Evolutionary conservation across 2,329 filamentous ascomycete species (phyloP), one percentile per base, ranked within the genome.

Genomic region (Cytospora piceae): DNA sequence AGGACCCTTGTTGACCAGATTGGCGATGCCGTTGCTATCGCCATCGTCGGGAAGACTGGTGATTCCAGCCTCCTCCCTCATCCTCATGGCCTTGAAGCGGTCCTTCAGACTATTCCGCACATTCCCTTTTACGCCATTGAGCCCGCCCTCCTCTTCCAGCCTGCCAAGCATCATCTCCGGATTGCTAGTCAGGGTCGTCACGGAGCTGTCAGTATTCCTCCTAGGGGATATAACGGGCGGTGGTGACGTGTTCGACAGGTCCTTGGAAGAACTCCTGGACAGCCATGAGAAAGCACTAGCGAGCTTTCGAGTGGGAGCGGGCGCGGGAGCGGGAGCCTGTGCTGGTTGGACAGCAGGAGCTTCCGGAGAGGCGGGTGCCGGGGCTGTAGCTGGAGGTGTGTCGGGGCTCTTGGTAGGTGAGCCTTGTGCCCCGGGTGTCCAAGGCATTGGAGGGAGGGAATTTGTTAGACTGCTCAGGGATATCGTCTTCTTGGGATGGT

Each of bases 201-300:
- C 83, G 0, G 93, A 96, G 71, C 92, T 92, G 59, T 87, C 87
- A 0, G 93, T 96, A 73, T 94, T 92, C 74, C 92, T 84, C 71
- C 90, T 76, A 67, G 84, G 72, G 37, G 84, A 79, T 67, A 83
- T 73, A 64, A 70, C 66, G 71, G 72, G 72, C 49, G 90, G 84
- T 6, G 90, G 84, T 7, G 85, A 83, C 15, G 87, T 72, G 11
- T 87, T 82, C 69, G 84, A 84, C 4, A 83, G 80, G 72, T 88
- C 88, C 60, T 79, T 80, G 42, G 83, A 82, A 14, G 87, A 86
- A 75, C 84, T 89, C 70, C 92, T 83, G 37, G 92, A 92, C 49
- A 96, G 84, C 89, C 92, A 94, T 49, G 92, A 87, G 72, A 96
- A 96, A n/a, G 91, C 92, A 71, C 92, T 92, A 11, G 92, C 94